phyloP scores from a whole-genome alignment of 257 asterid species.

The Nicotiana tomentosiformis region DNA sequence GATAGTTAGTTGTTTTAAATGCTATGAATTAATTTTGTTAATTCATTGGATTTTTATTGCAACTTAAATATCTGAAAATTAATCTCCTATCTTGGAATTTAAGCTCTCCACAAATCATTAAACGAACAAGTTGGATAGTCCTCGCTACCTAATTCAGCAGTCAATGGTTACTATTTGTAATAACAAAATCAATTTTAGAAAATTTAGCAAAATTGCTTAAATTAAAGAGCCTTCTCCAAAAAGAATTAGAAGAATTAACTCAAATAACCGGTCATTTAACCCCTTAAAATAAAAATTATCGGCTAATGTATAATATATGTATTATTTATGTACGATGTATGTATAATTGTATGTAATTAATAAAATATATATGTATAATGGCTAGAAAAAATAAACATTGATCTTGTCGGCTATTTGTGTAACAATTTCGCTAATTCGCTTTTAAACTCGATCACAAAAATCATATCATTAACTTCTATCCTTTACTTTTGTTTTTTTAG shows the following conservation, averaged over 20 bases:
- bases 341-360: no score
- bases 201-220: neutral
- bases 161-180: neutral
- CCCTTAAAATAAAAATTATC: no score
- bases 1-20: neutral
- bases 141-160: neutral
- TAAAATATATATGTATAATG: no score
- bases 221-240: neutral
- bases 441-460: neutral
- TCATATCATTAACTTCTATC: neutral
- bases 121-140: neutral
- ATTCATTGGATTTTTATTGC: neutral
- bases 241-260: no score
- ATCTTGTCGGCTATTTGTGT: no score
- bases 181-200: neutral
- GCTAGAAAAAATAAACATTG: no score
- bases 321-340: no score
- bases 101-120: neutral
- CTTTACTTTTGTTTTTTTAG: neutral
- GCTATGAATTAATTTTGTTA: neutral
- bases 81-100: neutral
- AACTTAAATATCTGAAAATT: neutral
- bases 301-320: no score
- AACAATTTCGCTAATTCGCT: neutral
- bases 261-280: no score